Evolutionary conservation across 371 early-diverging fungal genomes (phyloP), one percentile per base, ranked within the genome.

Genomic region (Actinomucor elegans): DNA sequence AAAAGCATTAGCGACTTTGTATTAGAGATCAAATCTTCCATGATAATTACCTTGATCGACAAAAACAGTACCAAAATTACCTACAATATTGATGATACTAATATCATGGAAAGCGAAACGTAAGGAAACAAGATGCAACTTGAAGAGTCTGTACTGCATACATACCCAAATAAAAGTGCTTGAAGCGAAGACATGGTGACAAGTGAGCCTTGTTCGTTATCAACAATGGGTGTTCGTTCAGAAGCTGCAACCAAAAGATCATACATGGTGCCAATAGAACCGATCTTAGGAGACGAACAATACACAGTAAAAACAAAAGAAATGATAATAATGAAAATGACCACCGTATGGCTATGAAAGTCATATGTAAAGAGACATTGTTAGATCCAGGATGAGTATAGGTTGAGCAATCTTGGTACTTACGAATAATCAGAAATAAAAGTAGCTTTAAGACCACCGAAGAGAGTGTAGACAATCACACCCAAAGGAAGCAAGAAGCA

Each of bases 61-160:
- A 59, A 87, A 87, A 9, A 88, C 88, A 1, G 88, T 87, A 33
- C 86, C 86, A 66, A 86, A 86, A 64, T 88, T 87, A 41, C 87
- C 87, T 33, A 85, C 84, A 48, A 88, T 67, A 50, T 87, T 87
- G 65, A 88, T 85, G 33, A 87, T 77, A 31, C 61, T 58, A 49
- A 27, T 11, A 32, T 31, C 31, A 31, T 31, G 31, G 6, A 37
- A 18, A 37, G 34, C 4, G n/a, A 11, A 27, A 15, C 5, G n/a
- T n/a, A n/a, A n/a, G n/a, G n/a, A n/a, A n/a, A n/a, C n/a, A n/a
- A n/a, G n/a, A n/a, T n/a, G n/a, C n/a, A n/a, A n/a, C n/a, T n/a
- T n/a, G n/a, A n/a, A n/a, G n/a, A n/a, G n/a, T n/a, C n/a, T n/a
- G n/a, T n/a, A n/a, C n/a, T n/a, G n/a, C 11, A 14, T 33, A 27